Base-by-base conservation (phyloP, 2,329 filamentous ascomycete genomes). In the Penicillium sp. region DNA sequence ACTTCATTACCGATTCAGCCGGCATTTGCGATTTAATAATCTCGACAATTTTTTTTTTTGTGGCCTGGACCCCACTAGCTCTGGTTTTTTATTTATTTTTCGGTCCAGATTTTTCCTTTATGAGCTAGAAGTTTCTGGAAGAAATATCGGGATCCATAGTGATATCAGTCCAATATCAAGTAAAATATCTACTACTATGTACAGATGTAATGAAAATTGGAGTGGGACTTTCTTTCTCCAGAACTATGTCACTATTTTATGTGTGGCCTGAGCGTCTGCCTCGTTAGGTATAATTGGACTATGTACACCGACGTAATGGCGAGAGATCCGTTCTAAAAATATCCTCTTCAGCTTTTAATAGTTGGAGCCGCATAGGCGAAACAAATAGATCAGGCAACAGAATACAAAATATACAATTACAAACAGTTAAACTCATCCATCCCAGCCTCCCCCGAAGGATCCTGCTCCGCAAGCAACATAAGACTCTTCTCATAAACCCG, bases 401-500 rank as follows among this genome's bases (percentile, higher is more conserved):
- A 43, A 42, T 24, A 40, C 18, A 47, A 40, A 18, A 48, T 24
- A 31, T 24, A 22, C 9, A 16, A 34, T 20, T 43, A 53, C 37
- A 20, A 39, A 49, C 20, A 47, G n/a, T 43, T 55, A 55, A 68
- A 64, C 45, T 65, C 68, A n/a, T 66, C 29, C 38, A 43, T 44
- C 9, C 14, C 67, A 6, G 65, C 66, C 13, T 51, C 53, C 9
- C 24, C 48, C 10, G 38, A 35, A 18, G 48, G 39, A 34, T 56
- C 34, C 43, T 66, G 62, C 66, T 88, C 85, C 0, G 89, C 90
- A 14, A 96, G 74, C 67, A 89, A 82, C 38, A 90, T 82, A 61
- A 96, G 83, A 0, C 90, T 94, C 65, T 82, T 82, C 71, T 94
- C 89, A 74, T 94, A 96, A 2, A 95, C 86, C 60, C 82, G 82